phyloP scores from a whole-genome alignment of 2,329 filamentous ascomycete genomes.

The Xylariaceae sp. region DNA sequence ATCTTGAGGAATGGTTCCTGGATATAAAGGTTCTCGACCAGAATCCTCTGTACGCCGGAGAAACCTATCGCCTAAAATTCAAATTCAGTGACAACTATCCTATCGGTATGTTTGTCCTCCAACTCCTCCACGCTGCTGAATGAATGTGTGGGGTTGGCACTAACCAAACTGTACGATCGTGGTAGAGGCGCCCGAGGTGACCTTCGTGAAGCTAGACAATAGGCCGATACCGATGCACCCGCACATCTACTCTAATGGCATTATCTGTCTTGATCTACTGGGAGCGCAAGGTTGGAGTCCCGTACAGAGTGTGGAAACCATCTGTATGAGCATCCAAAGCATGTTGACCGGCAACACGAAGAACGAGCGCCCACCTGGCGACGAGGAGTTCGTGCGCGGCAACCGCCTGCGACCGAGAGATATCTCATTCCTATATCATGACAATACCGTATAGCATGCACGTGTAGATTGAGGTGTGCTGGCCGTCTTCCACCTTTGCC shows the following conservation, averaged over 20 bases:
- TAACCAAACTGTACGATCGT: slow-evolving; percentile 12
- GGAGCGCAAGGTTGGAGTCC: slow-evolving; percentile 88
- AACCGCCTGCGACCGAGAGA: slow-evolving; percentile 78
- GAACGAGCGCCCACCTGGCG: slow-evolving; percentile 83
- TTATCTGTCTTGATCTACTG: slow-evolving; percentile 94
- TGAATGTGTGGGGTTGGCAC: slow-evolving; percentile 1
- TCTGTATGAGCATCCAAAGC: slow-evolving; percentile 95
- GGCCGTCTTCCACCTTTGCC: no score
- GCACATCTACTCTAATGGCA: slow-evolving; percentile 97
- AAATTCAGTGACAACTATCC: slow-evolving; percentile 79
- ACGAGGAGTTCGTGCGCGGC: slow-evolving; percentile 79
- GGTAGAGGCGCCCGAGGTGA: slow-evolving; percentile 88
- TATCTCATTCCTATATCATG: slow-evolving; percentile 91
- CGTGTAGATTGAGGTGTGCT: no score
- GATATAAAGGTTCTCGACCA: slow-evolving; percentile 86
- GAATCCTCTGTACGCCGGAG: slow-evolving; percentile 79
- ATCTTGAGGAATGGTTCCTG: slow-evolving; percentile 84
- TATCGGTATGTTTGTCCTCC: slow-evolving; percentile 58
- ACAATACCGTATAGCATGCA: slow-evolving; percentile 72
- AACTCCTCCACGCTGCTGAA: background rate
- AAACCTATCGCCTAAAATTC: slow-evolving; percentile 83
- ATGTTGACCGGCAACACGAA: slow-evolving; percentile 96
- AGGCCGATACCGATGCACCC: slow-evolving; percentile 86
- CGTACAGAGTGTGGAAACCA: slow-evolving; percentile 92
- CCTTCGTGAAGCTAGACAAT: slow-evolving; percentile 64